These are phyloP conservation scores for Bolboschoenoplectus hybrid DNA, from an alignment of 202 grass and related monocot species.

Conservation along the genomic window DNA sequence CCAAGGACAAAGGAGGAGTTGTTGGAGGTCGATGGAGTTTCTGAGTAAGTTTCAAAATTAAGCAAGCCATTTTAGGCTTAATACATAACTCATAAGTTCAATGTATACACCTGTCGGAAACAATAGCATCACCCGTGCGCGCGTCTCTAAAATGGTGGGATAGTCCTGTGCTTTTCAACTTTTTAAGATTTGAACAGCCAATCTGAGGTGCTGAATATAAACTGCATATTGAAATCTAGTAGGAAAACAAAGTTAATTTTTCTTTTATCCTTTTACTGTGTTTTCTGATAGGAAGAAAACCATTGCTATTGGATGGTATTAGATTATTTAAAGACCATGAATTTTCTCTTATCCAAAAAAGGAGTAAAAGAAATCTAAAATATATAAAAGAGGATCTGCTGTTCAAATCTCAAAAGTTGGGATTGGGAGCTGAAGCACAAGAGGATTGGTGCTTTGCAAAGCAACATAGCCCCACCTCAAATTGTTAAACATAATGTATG, in stretches of 20 bases:
- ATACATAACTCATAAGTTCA: slow-evolving; percentile 12
- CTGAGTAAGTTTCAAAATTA: slow-evolving; percentile 61
- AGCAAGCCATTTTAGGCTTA: background rate
- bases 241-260: background rate
- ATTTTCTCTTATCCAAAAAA: background rate
- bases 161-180: background rate
- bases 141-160: background rate
- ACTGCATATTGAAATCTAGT: background rate
- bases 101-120: background rate
- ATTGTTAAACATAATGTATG: background rate
- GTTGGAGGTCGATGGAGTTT: slow-evolving; percentile 79
- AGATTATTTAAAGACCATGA: background rate
- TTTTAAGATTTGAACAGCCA: slow-evolving; percentile 10
- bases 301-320: background rate
- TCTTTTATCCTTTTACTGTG: background rate
- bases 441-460: background rate
- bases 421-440: background rate
- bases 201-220: background rate
- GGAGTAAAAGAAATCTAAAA: background rate
- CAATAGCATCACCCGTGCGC: background rate
- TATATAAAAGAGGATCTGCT: background rate
- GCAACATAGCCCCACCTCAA: background rate
- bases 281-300: background rate
- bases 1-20: slow-evolving; percentile 91
- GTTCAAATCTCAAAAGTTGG: background rate